Evolutionary conservation across 2,329 filamentous ascomycete species (phyloP).

Genomic region (Hymenoscyphus scutula): DNA sequence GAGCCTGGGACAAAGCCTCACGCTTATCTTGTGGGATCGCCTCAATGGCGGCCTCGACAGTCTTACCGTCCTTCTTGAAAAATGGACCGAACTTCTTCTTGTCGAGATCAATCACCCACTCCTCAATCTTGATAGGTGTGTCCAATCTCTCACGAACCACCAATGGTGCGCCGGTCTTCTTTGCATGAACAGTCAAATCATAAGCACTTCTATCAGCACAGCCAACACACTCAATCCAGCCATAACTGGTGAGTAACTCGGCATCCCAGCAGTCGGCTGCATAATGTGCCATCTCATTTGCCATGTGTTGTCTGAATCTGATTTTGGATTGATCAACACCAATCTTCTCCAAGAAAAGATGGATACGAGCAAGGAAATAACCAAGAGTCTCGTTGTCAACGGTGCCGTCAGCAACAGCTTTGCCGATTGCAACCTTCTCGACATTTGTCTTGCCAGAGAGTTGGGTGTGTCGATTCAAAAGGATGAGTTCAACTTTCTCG

Average conservation of each 20-base stretch:
- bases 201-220: constrained; percentile 96
- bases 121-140: constrained; percentile 75
- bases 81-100: constrained; percentile 95
- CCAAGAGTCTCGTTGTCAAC: constrained; percentile 98
- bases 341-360: constrained; percentile 84
- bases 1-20: constrained; percentile 72
- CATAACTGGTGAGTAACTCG: constrained; percentile 84
- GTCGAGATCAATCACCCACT: constrained; percentile 84
- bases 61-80: constrained; percentile 92
- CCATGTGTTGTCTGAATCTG: constrained; percentile 97
- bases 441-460: constrained; percentile 78
- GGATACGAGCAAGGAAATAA: constrained; percentile 94
- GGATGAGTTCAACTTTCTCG: constrained; percentile 75
- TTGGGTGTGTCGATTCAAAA: constrained; percentile 84
- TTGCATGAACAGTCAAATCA: constrained; percentile 86
- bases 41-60: constrained; percentile 76
- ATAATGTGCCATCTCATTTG: constrained; percentile 88
- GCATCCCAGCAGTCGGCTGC: constrained; percentile 98
- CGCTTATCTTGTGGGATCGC: constrained; percentile 70
- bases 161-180: constrained; percentile 85
- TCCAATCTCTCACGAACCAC: constrained; percentile 79
- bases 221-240: constrained; percentile 98
- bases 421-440: constrained; percentile 72
- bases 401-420: constrained; percentile 77
- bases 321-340: constrained; percentile 86